Evolutionary conservation across 352 stramenopile genomes (phyloP), one percentile per base, ranked within the genome.

Genomic region (Halophytophthora batemanensis): DNA sequence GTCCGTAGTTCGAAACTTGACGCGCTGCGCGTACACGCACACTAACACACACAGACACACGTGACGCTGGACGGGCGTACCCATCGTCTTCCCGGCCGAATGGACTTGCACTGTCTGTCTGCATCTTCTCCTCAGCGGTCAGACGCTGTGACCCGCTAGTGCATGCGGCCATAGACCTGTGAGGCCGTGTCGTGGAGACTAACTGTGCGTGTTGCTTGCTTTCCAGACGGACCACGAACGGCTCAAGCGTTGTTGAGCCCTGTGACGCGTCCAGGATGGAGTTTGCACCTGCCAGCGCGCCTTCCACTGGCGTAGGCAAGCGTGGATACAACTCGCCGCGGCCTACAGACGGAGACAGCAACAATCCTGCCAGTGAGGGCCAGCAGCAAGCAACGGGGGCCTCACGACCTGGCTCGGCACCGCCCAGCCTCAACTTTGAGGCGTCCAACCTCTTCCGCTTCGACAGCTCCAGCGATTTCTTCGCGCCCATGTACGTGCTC

Each of bases 401-500:
- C 35, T 37, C 19, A 6, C 43, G 52, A 2, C 33, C 39, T 11
- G 50, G 40, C 19, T 50, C 57, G 51, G 36, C 50, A 8, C 50
- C 46, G 7, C 38, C 45, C 3, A 60, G 45, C 12, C 50, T 79
- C 13, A 53, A 47, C 57, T 83, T 83, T 23, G 72, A 83, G 19
- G 54, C 61, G 23, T 69, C 71, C 10, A 58, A 56, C n/a, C 65
- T 82, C 15, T 85, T 85, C 43, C 60, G 53, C 49, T 82, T 82
- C 45, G 65, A 66, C 12, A 66, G 59, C 36, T 53, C 70, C 11
- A 66, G 46, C 29, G 66, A 79, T 45, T 80, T 82, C 46, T 82
- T 84, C 39, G 59, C 59, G 8, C 59, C 64, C 25, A 74, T 80
- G 56, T 64, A 59, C 45, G 59, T 45, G 2, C 15, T 13, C n/a